A percentile compares a stretch with the other conserved stretches of the same genome.
Evolutionary conservation across 768 basidiomycete species (phyloP).

Genomic region (Leucosporidium yakuticum): DNA sequence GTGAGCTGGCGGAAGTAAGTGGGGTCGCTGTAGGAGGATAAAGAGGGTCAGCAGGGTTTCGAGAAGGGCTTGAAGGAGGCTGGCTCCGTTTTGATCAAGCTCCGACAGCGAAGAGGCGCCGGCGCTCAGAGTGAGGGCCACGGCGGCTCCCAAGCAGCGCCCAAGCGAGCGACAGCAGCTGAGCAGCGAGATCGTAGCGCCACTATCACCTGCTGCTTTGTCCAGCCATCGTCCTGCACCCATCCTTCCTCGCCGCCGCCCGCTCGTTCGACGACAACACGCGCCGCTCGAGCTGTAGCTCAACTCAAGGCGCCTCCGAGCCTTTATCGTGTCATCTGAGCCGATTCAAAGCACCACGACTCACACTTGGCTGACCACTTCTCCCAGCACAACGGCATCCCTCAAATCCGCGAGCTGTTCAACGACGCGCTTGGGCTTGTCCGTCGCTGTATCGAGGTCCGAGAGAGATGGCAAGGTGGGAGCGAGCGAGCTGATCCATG

Average conservation of each 20-base stretch:
- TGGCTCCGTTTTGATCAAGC: background rate
- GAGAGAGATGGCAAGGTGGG: background rate
- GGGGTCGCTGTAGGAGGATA: constrained; percentile 54
- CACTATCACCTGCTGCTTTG: background rate
- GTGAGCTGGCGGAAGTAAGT: constrained; percentile 66
- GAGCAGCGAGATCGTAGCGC: too few species aligned
- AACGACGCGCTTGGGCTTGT: constrained; percentile 1
- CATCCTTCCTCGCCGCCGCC: background rate
- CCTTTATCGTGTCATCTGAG: too few species aligned
- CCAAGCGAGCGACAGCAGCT: too few species aligned
- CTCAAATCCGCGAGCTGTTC: constrained; percentile 59
- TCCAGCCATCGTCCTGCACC: background rate
- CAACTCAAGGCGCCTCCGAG: background rate
- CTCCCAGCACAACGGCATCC: constrained; percentile 70
- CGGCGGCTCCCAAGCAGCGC: background rate
- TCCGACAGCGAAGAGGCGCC: background rate
- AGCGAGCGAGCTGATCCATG: constrained; percentile 1
- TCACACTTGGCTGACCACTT: constrained; percentile 51
- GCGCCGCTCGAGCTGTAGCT: background rate
- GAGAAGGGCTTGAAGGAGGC: background rate
- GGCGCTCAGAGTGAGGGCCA: background rate
- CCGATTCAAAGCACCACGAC: constrained; percentile 43
- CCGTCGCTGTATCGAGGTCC: background rate
- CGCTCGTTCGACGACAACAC: background rate
- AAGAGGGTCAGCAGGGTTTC: constrained; percentile 1